Evolutionary conservation across 2,329 filamentous ascomycete genomes (phyloP), one percentile per base, ranked within the genome.

Genomic region (Westerdykella sp.): DNA sequence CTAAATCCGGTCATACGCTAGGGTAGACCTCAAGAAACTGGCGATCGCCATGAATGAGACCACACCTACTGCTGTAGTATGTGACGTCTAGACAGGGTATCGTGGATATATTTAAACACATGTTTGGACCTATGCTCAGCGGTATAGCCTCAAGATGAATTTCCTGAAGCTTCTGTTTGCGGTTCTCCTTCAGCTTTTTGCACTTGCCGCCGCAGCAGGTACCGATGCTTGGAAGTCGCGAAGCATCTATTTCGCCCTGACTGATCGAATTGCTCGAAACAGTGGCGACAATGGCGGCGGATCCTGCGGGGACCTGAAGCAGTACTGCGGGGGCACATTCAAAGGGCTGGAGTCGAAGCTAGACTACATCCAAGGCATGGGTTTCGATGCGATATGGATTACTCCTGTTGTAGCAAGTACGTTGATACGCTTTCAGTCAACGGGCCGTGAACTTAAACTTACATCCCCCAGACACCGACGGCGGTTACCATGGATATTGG

Each of bases 301-400:
- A 22, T 39, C 57, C 36, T 66, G 63, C 45, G 42, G 51, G 34
- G 54, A 63, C 39, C 53, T 64, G 15, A 57, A 57, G 3, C 53
- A 57, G 42, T 75, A 75, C 48, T 78, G 75, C 47, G 75, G 75
- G 37, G 74, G 74, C 9, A 75, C 73, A 16, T 76, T 72, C 68
- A 63, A 67, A 47, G 73, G 73, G 6, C 69, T 73, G 4, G 70
- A 72, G 44, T 62, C 68, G 31, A 66, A 72, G 18, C 60, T 77
- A 7, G 73, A 76, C 51, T 77, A 77, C 51, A 75, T 77, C 45
- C 63, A 73, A 45, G 66, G 59, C 11, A 67, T 74, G 59, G 73
- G 73, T 0, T 76, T 76, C 42, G 69, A 73, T 54, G 70, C 73
- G 5, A 62, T 75, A 23, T 72, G 71, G 72, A 74, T 74, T 37